These are phyloP conservation scores for Starmerella apicola DNA, from an alignment of 805 yeast genomes.

Conservation along the genomic window DNA sequence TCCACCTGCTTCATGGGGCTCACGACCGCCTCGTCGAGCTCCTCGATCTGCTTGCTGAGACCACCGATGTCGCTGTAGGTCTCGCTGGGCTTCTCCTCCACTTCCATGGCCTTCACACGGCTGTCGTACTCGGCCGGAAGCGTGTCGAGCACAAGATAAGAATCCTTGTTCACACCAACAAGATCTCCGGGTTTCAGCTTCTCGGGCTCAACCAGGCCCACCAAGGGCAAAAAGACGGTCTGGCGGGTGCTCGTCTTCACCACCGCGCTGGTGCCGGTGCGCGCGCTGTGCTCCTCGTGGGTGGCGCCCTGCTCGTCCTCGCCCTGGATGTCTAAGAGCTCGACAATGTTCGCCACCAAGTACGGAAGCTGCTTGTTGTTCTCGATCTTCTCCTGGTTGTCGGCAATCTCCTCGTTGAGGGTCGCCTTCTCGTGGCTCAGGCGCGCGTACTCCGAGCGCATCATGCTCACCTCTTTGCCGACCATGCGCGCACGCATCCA, in stretches of 20 bases:
- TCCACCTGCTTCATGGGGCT: slow-evolving; percentile 98
- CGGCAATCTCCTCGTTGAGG: slow-evolving; percentile 87
- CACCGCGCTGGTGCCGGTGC: slow-evolving; percentile 94
- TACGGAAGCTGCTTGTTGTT: slow-evolving; percentile 94
- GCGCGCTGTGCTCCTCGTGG: slow-evolving; percentile 79
- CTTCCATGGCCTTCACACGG: slow-evolving; percentile 98
- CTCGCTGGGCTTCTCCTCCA: slow-evolving; percentile 96
- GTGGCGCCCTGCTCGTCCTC: slow-evolving; percentile 84
- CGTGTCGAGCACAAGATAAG: slow-evolving; percentile 83
- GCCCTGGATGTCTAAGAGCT: slow-evolving; percentile 79
- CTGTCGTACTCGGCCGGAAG: slow-evolving; percentile 96
- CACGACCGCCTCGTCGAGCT: slow-evolving; percentile 94
- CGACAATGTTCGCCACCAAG: slow-evolving; percentile 92
- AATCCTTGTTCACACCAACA: slow-evolving; percentile 95
- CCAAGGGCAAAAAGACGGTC: slow-evolving; percentile 88
- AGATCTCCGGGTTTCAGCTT: slow-evolving; percentile 93
- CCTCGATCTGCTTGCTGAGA: slow-evolving; percentile 94
- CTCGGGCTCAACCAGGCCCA: slow-evolving; percentile 87
- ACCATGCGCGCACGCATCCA: slow-evolving; percentile 73
- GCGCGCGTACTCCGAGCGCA: slow-evolving; percentile 83
- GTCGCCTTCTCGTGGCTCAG: slow-evolving; percentile 83
- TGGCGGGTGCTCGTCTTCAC: slow-evolving; percentile 96
- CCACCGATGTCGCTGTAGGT: slow-evolving; percentile 98
- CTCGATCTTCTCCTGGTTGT: slow-evolving; percentile 88
- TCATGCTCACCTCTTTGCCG: slow-evolving; percentile 90